Base-by-base conservation (phyloP, 352 stramenopile genomes). In the Phytophthora pseudosyringae region DNA sequence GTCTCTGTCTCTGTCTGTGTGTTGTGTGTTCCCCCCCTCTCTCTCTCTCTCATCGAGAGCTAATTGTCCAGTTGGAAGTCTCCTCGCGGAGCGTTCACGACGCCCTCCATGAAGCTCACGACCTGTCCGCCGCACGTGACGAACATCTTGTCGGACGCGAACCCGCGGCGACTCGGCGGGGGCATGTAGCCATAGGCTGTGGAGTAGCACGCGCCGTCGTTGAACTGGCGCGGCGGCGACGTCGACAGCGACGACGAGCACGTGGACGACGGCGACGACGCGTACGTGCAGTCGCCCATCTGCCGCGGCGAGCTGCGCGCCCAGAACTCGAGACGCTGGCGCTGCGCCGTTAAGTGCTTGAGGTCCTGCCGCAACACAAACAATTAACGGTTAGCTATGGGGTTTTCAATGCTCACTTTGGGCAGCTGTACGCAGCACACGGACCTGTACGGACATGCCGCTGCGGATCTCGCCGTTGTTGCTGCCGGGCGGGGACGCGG, bases 51-150 rank as follows among this genome's bases (percentile, higher is more conserved):
- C 36, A 21, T 21, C 13, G 33, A 45, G 13, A 18, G 41, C 18
- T 45, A 64, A 57, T 49, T 61, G 46, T 88, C 79, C 33, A 80
- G 50, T 44, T 78, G 38, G 29, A 69, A 81, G 49, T 89, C 83
- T 45, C 82, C 75, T 32, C 75, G 67, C 13, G 83, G 83, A 64
- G 83, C 78, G 54, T 94, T 94, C 36, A 92, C 79, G 38, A 94
- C 86, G 44, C 86, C 86, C 16, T 91, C 86, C 82, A 94, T 90
- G 55, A 94, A 90, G 43, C 78, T 90, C 51, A 94, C 82, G 32
- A 93, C 75, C 50, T 94, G 86, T 1, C 86, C 86, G 18, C 86
- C 82, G 35, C 71, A 91, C 25, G 86, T 94, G n/a, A 94, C 74
- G 49, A 92, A 91, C 76, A 93, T 90, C 51, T 83, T 85, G 57